A percentile compares a stretch with the other conserved stretches of the same genome.
Evolutionary conservation across 345 rosid genomes (phyloP).

Genomic region (Gossypium stocksii): DNA sequence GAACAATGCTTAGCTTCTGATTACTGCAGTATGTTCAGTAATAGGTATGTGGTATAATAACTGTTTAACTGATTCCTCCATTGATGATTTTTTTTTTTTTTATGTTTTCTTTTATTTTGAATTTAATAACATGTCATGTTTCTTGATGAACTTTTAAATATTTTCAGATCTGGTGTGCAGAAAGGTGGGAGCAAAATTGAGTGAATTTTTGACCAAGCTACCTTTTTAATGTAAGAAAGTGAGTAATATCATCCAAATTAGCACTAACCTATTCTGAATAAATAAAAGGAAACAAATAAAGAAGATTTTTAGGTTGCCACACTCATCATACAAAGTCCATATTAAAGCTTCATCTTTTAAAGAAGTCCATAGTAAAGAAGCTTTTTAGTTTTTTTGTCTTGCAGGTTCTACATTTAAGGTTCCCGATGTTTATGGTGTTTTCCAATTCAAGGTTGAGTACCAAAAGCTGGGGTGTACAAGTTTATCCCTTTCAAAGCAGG

Average conservation of each 20-base stretch:
- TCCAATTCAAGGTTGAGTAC: slow-evolving; percentile 75
- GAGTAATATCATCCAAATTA: not conserved
- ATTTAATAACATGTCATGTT: not conserved
- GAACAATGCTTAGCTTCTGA: slow-evolving; percentile 63
- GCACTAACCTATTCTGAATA: not conserved
- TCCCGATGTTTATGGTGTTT: slow-evolving; percentile 83
- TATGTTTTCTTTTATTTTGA: not conserved
- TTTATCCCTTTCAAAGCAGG: slow-evolving; percentile 68
- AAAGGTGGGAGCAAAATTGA: slow-evolving; percentile 51
- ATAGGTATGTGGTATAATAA: slow-evolving; percentile 36
- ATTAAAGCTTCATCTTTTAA: not conserved
- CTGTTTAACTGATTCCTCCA: not conserved
- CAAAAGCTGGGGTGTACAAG: slow-evolving; percentile 63
- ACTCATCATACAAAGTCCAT: not conserved
- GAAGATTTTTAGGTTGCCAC: not conserved
- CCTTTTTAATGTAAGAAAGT: not conserved
- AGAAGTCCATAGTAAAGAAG: not conserved
- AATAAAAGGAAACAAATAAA: not conserved
- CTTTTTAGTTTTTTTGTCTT: slow-evolving; percentile 8
- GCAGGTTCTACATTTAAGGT: slow-evolving; percentile 74
- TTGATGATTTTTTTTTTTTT: slow-evolving; percentile 8
- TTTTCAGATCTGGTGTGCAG: slow-evolving; percentile 52
- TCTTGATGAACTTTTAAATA: not conserved
- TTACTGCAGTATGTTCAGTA: slow-evolving; percentile 53
- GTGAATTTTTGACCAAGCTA: slow-evolving; percentile 12